Evolutionary conservation across 306 rosid species (phyloP).

Genomic region (Hippophae tibetana): DNA sequence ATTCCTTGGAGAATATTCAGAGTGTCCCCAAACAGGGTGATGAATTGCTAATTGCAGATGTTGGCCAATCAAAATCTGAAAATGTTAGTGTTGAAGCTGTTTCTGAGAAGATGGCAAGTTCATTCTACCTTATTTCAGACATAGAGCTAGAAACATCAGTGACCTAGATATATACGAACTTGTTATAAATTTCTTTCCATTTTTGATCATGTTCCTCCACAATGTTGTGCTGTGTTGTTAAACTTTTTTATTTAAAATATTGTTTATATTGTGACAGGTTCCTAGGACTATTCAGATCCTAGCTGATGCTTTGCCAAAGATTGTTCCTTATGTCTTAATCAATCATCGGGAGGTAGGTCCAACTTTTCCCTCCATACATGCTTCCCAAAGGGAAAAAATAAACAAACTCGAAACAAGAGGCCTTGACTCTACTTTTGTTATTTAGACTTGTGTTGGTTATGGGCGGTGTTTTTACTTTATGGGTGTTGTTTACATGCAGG

Average conservation of each 20-base stretch:
- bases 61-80: constrained; percentile 26
- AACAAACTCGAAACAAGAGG: neutral
- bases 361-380: neutral
- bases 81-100: constrained; percentile 35
- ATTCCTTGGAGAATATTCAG: constrained; percentile 26
- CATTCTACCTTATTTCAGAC: constrained; percentile 14
- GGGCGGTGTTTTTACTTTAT: constrained; percentile 8
- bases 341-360: constrained; percentile 90
- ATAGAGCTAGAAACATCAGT: too few relatives aligned
- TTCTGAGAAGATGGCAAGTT: constrained; percentile 55
- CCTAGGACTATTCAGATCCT: constrained; percentile 78
- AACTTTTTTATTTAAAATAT: constrained; percentile 13
- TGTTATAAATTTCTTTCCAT: too few relatives aligned
- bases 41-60: constrained; percentile 30
- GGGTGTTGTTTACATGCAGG: constrained; percentile 39
- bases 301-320: constrained; percentile 93
- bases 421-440: neutral
- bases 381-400: too few relatives aligned
- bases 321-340: constrained; percentile 94
- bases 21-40: constrained; percentile 29
- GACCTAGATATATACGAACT: too few relatives aligned
- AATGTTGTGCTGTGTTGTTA: neutral
- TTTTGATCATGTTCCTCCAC: neutral
- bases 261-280: constrained; percentile 48
- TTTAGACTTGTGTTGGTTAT: neutral